Evolutionary conservation across 768 basidiomycete genomes (phyloP).

Genomic region (Sarcodon aspratus): DNA sequence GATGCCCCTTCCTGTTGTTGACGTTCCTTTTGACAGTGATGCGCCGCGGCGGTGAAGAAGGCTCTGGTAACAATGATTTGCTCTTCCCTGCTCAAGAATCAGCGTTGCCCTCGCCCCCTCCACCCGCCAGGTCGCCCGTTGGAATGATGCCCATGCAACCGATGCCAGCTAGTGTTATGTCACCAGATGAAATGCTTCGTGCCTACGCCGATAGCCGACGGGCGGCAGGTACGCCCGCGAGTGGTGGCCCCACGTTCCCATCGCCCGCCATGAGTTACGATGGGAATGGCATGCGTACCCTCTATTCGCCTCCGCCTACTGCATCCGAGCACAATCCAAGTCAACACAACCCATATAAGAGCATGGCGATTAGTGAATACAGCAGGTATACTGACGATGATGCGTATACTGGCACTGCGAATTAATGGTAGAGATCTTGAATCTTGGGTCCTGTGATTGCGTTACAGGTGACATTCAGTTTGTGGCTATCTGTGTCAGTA

Average conservation of each 20-base stretch:
- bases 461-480: too few species aligned
- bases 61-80: constrained; percentile 28
- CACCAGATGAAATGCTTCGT: constrained; percentile 69
- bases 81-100: constrained; percentile 24
- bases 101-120: constrained; percentile 4
- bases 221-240: constrained; percentile 18
- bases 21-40: constrained; percentile 38
- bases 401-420: constrained; percentile 16
- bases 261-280: constrained; percentile 15
- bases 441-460: too few species aligned
- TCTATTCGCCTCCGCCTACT: constrained; percentile 17
- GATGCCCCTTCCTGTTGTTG: constrained; percentile 1
- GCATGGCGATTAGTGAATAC: constrained; percentile 11
- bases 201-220: constrained; percentile 47
- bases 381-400: constrained; percentile 19
- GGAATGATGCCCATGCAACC: constrained; percentile 29
- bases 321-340: constrained; percentile 2
- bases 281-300: constrained; percentile 19
- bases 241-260: constrained; percentile 12
- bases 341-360: constrained; percentile 5
- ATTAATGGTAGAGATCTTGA: constrained; percentile 3
- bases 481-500: too few species aligned
- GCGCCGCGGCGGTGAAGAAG: constrained; percentile 39
- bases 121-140: constrained; percentile 21
- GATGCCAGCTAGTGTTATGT: constrained; percentile 31